Percentiles rank a stretch among this genome's conserved stretches.
phyloP scores from a whole-genome alignment of 495 filamentous ascomycete genomes.

The Aspergillus affinis region DNA sequence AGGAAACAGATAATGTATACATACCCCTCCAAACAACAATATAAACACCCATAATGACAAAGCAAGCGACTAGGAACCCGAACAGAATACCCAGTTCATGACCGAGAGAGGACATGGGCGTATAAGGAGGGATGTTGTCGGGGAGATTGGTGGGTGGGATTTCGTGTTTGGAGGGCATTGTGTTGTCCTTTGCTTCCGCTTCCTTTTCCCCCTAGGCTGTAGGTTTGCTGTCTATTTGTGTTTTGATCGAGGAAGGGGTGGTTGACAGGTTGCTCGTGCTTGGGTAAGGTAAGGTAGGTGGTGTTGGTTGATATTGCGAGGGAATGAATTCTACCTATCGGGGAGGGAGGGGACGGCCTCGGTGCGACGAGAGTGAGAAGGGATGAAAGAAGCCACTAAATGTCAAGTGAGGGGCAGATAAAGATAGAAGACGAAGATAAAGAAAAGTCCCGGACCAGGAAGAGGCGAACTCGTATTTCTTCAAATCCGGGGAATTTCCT shows the following conservation, averaged over 20 bases:
- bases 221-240: too few species aligned
- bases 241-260: too few species aligned
- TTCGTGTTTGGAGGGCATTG: neutral
- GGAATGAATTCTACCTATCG: too few species aligned
- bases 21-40: slow-evolving; percentile 38
- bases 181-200: neutral
- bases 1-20: slow-evolving; percentile 7
- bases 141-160: neutral
- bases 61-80: slow-evolving; percentile 38
- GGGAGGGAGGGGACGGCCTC: too few species aligned
- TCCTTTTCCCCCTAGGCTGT: neutral
- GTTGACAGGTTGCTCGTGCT: too few species aligned
- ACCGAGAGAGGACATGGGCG: slow-evolving; percentile 31
- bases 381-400: neutral
- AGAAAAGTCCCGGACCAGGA: neutral
- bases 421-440: neutral
- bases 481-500: neutral
- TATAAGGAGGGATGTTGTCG: slow-evolving; percentile 30
- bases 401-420: neutral
- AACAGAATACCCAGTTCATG: slow-evolving; percentile 46
- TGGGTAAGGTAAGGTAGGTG: too few species aligned
- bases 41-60: slow-evolving; percentile 40
- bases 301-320: too few species aligned
- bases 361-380: neutral
- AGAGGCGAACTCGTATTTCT: neutral